Percentiles rank a stretch among this genome's conserved stretches.
Evolutionary conservation across 106 monocot genomes (phyloP).

Genomic region (Cymbidium sinense): DNA sequence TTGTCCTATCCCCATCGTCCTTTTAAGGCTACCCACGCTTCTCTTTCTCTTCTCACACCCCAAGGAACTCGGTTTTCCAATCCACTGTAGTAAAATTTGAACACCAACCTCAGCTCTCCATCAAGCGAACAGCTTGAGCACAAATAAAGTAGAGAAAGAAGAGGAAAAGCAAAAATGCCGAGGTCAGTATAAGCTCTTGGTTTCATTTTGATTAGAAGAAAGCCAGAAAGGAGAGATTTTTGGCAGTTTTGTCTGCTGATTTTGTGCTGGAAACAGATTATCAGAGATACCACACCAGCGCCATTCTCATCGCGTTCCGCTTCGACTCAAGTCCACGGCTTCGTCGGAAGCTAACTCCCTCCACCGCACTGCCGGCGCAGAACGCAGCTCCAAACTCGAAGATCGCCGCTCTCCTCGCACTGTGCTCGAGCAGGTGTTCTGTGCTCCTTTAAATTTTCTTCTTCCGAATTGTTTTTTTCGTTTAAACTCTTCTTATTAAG

Average conservation of each 20-base stretch:
- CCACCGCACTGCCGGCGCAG: conserved; percentile 1
- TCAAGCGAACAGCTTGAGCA: neutral
- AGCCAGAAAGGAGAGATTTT: neutral
- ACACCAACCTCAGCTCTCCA: neutral
- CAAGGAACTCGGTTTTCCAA: neutral
- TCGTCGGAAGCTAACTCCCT: conserved; percentile 20
- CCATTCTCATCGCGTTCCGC: conserved; percentile 9
- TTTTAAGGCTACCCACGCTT: neutral
- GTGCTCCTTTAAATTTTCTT: neutral
- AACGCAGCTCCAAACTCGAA: conserved; percentile 12
- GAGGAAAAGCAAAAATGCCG: conserved; percentile 5
- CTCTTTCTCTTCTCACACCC: neutral
- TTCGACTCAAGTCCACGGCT: conserved; percentile 16
- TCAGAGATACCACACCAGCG: conserved; percentile 6
- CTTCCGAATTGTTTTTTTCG: neutral
- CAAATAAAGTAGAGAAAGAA: neutral
- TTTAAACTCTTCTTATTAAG: neutral
- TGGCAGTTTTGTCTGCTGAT: neutral
- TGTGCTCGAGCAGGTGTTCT: conserved; percentile 13
- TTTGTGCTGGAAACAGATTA: conserved; percentile 11
- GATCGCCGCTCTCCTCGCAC: conserved; percentile 18
- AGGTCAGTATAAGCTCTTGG: conserved; percentile 7
- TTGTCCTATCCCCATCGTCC: neutral
- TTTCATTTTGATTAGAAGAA: neutral
- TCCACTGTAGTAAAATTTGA: neutral